These are phyloP conservation scores for Cymodocea nodosa DNA, from an alignment of 116 monocot species.

Conservation along the genomic window DNA sequence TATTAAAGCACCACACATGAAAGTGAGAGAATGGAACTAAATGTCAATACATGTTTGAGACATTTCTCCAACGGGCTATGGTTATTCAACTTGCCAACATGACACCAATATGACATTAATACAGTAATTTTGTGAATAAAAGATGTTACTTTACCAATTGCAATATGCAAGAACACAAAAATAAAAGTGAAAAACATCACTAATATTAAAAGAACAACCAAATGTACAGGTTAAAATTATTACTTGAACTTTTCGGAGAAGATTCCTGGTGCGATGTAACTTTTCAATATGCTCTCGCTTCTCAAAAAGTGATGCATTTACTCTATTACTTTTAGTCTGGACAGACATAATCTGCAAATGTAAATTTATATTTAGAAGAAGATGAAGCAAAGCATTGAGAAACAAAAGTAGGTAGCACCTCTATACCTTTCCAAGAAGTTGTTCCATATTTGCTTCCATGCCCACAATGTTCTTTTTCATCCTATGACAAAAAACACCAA, in stretches of 20 bases:
- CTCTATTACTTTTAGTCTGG: constrained; percentile 79
- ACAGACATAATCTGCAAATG: constrained; percentile 78
- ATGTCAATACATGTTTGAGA: no score
- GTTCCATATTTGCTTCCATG: constrained; percentile 97
- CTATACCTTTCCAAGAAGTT: constrained; percentile 80
- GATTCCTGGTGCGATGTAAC: constrained; percentile 76
- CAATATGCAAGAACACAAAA: no score
- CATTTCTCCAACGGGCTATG: no score
- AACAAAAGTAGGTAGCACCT: neutral
- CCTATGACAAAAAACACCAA: constrained; percentile 23
- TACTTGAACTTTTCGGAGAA: constrained; percentile 96
- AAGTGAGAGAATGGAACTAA: no score
- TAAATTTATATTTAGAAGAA: neutral
- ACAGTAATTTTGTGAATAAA: no score
- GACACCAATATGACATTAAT: no score
- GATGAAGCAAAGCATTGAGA: neutral
- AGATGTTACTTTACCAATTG: no score
- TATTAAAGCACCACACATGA: no score
- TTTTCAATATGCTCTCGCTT: constrained; percentile 95
- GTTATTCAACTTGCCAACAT: no score
- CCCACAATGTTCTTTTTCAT: constrained; percentile 98
- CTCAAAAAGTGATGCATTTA: constrained; percentile 89
- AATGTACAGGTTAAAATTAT: constrained; percentile 3
- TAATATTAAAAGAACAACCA: neutral
- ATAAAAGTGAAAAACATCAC: neutral